Base-by-base conservation (phyloP, 202 grass and related monocot species). In the Cymbopogon flexuosus region DNA sequence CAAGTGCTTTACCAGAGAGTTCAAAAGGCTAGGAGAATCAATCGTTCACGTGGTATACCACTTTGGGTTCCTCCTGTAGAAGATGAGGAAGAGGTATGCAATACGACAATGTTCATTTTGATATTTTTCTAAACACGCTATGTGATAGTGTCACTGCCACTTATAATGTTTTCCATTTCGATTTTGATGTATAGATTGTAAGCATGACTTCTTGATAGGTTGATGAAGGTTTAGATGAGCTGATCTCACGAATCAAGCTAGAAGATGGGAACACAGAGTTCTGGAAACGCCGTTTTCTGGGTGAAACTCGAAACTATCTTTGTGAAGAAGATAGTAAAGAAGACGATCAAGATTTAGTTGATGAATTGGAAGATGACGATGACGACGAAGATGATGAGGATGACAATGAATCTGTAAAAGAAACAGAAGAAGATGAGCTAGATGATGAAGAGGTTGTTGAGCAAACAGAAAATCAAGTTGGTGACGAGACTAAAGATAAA, bases 1-100 rank as follows among this genome's bases (percentile, higher is more conserved):
- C 90, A 89, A 33, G 94, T 97, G 66, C 91, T 97, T 82, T 97
- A 97, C 70, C 94, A 97, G 51, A 77, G 94, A 84, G 94, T 97
- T 88, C 94, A 97, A 73, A 97, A 97, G 60, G 92, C 94, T 72
- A 94, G 94, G 87, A 92, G 94, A 83, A 97, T 97, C 72, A 97
- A 97, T 52, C 91, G 91, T 60, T 97, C 94, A 47, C 94, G 94
- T 70, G 86, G 94, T 36, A 70, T 87, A 78, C 94, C 94, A 82
- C 94, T 97, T 78, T 97, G 94, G 94, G 90, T 97, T 76, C 94
- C 94, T 90, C 91, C 94, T 31, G 64, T 94, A 35, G 91, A 94
- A 83, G 90, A 90, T 79, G 88, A 92, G 46, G 94, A 94, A 84
- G 92, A 89, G 91, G 94, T 90, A 92, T 47, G 24, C 39, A 70